Evolutionary conservation across 164 flowering plant genomes (phyloP), one percentile per base, ranked within the genome.

Genomic region (Nymphaea thermarum): DNA sequence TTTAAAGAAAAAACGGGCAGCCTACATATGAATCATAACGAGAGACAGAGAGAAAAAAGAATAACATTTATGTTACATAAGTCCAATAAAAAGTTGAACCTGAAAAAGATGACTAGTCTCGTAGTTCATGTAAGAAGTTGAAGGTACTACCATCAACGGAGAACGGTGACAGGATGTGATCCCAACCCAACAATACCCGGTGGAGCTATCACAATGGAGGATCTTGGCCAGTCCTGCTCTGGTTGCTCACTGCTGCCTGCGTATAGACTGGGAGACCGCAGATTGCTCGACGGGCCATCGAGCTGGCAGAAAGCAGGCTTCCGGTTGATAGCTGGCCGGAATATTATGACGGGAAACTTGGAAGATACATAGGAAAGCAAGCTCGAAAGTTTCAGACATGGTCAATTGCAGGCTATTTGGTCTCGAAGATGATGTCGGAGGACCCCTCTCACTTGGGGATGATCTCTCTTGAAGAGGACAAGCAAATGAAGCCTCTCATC

Each of bases 131-230:
- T 25, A 25, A 25, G 36, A 25, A 25, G 36, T 25, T 25, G 36
- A 25, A 25, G 36, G 1, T 25, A 25, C 36, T 25, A 25, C 71
- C 80, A 78, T 70, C 78, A 78, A 6, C 75, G 80, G 78, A 67
- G 74, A 42, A 78, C 75, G 51, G 70, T 75, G 47, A 78, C 80
- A 4, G 80, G 80, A 16, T 75, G 80, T 60, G 80, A 78, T 65
- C 80, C 80, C 41, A 78, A 78, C 80, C 80, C 41, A 78, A 78
- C 67, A 78, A 78, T 75, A 78, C 80, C 18, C 65, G 78, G 65
- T 78, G 80, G 80, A 78, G 80, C 66, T 78, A 75, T 64, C 80
- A 78, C 44, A 78, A 78, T 64, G 80, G 80, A 63, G 78, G 80
- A 71, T 72, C 80, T 60, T 78, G 80, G 80, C 80, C 78, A 75